Base-by-base conservation (phyloP, 345 rosid genomes). In the Eucalyptus rudis region DNA sequence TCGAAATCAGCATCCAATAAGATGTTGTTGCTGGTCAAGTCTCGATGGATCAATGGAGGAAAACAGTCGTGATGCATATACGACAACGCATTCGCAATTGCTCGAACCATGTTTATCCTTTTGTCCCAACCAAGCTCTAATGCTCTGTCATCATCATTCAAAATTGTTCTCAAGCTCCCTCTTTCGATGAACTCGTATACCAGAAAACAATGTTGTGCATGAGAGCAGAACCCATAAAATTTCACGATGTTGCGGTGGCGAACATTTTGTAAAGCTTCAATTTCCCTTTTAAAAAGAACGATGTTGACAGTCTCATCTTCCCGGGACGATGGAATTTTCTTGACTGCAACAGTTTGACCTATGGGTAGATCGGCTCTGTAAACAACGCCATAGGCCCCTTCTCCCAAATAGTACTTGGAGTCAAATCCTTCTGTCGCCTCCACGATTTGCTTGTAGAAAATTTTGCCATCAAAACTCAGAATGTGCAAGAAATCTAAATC, bases 1-100 rank as follows among this genome's bases (percentile, higher is more conserved):
- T 89, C 86, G 13, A 7, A 89, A 31, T 91, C 68, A 6, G 87
- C 54, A 68, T 89, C 88, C 64, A 91, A 49, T 29, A 91, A 50
- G 25, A 91, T 56, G 50, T 91, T 91, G 66, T 36, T 91, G 43
- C 90, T 90, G 3, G 92, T 76, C 44, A 90, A 50, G 88, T 90
- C 92, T 44, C 90, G 76, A 45, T 90, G 91, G 45, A 90, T 49
- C 22, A 87, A 50, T 7, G 89, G 79, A 20, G 89, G 90, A 19
- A 9, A 16, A 49, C 89, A 86, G 27, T 56, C 68, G 1, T 91
- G 88, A 86, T 91, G 92, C 89, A 91, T 27, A 36, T 89, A 79
- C 10, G 81, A 79, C 76, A 68, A 68, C 1, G 79, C 79, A 31
- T 31, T 11, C 79, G 13, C 79, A 31, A 68, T 6, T 31, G 12